A percentile compares a stretch with the other conserved stretches of the same genome.
phyloP scores from a whole-genome alignment of 108 stramenopile genomes.

The Pseudonitzschia multiseries region DNA sequence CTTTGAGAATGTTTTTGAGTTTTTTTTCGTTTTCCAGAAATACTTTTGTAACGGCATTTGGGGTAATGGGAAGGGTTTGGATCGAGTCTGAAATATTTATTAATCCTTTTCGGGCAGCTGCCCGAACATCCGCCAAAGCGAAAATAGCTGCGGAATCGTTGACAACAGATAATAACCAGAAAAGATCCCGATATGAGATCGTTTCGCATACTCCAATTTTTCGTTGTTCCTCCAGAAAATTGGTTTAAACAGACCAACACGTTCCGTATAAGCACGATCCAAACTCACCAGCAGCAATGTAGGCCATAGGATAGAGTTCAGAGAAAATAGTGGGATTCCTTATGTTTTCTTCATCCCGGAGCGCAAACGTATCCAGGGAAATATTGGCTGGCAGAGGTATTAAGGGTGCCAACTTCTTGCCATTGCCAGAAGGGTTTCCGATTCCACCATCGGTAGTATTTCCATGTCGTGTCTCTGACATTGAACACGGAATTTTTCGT shows the following conservation, averaged over 20 bases:
- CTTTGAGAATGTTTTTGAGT: slow-evolving; percentile 8
- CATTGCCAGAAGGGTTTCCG: too few relatives aligned
- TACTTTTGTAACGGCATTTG: background rate
- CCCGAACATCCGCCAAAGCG: slow-evolving; percentile 8
- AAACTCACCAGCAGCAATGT: slow-evolving; percentile 1
- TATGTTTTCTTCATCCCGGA: background rate
- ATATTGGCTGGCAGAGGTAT: background rate
- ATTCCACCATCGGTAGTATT: too few relatives aligned
- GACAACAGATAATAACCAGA: background rate
- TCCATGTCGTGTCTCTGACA: too few relatives aligned
- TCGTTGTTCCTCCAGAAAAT: background rate
- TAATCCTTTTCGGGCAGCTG: slow-evolving; percentile 5
- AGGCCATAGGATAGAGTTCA: slow-evolving; percentile 4
- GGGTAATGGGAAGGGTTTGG: background rate
- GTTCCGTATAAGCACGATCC: background rate
- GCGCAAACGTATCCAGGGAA: background rate
- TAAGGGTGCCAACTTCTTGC: too few relatives aligned
- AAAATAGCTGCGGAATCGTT: background rate
- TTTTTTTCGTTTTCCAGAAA: background rate
- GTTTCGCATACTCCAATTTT: background rate
- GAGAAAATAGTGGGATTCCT: background rate
- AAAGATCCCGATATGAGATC: too few relatives aligned
- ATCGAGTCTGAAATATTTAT: background rate
- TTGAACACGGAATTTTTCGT: too few relatives aligned
- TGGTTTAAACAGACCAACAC: background rate